Conservation (phyloP, 768 basidiomycete species). For the Sutorius australiensis region DNA sequence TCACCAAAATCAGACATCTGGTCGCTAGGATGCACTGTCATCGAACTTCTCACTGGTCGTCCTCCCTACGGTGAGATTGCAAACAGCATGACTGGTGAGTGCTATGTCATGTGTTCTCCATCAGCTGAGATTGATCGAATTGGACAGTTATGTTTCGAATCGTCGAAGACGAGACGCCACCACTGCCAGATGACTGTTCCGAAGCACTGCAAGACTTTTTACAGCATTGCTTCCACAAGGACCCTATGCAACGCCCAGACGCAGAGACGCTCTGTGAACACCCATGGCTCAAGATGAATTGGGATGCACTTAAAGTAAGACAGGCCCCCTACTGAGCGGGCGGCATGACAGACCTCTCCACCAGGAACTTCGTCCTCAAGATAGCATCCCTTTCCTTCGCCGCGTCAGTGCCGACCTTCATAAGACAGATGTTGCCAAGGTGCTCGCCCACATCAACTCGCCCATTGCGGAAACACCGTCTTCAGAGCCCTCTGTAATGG, state of each 20-base stretch:
- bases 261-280: constrained; percentile 88
- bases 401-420: constrained; percentile 86
- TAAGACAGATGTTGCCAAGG: constrained; percentile 61
- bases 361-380: constrained; percentile 83
- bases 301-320: constrained; percentile 72
- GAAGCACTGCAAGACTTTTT: constrained; percentile 78
- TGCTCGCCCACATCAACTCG: constrained; percentile 40
- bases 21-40: constrained; percentile 92
- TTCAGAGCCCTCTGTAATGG: constrained; percentile 42
- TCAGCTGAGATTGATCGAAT: constrained; percentile 1
- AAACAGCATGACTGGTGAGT: constrained; percentile 84
- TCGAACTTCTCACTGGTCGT: constrained; percentile 87
- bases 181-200: constrained; percentile 77
- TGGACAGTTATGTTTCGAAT: constrained; percentile 90
- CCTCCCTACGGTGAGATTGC: constrained; percentile 90
- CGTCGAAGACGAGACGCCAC: constrained; percentile 89
- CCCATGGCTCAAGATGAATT: constrained; percentile 81
- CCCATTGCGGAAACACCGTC: constrained; percentile 36
- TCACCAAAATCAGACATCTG: constrained; percentile 93
- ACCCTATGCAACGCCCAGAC: constrained; percentile 76
- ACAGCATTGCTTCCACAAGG: constrained; percentile 84
- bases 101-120: constrained; percentile 1
- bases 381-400: constrained; percentile 92
- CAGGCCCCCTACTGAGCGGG: neutral
- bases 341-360: neutral